Evolutionary conservation across 768 basidiomycete species (phyloP).

Genomic region (Lactarius quietus): DNA sequence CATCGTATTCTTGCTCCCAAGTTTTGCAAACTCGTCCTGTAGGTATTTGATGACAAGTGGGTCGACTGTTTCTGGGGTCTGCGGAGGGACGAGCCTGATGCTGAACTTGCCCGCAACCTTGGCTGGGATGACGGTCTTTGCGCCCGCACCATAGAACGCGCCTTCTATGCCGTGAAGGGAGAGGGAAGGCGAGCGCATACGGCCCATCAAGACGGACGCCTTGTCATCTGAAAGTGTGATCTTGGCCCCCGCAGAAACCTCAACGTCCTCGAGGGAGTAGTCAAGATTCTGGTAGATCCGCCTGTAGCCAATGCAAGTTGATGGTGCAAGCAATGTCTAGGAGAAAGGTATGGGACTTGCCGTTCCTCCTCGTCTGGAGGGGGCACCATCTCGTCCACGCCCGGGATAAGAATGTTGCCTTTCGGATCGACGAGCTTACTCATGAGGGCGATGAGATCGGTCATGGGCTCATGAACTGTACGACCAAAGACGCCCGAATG

Average conservation of each 20-base stretch:
- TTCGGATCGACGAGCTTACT: slow-evolving; percentile 74
- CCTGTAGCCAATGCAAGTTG: slow-evolving; percentile 34
- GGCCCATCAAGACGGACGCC: slow-evolving; percentile 79
- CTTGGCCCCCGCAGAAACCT: slow-evolving; percentile 68
- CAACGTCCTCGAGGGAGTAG: slow-evolving; percentile 68
- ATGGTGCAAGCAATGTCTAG: background rate
- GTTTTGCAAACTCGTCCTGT: slow-evolving; percentile 75
- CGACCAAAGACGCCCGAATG: slow-evolving; percentile 88
- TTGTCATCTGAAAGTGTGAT: slow-evolving; percentile 78
- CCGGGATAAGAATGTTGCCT: slow-evolving; percentile 86
- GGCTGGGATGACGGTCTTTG: slow-evolving; percentile 94
- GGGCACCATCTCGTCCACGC: slow-evolving; percentile 81
- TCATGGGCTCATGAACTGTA: slow-evolving; percentile 90
- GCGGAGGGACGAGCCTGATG: slow-evolving; percentile 88
- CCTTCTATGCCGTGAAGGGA: slow-evolving; percentile 96
- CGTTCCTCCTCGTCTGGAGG: slow-evolving; percentile 69
- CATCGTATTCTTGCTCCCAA: slow-evolving; percentile 81
- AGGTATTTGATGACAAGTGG: slow-evolving; percentile 70
- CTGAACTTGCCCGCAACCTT: slow-evolving; percentile 90
- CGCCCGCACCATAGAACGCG: slow-evolving; percentile 79
- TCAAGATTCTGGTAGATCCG: slow-evolving; percentile 71
- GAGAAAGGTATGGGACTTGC: slow-evolving; percentile 35
- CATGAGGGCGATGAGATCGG: slow-evolving; percentile 81
- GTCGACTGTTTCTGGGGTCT: slow-evolving; percentile 72
- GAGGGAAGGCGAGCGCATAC: slow-evolving; percentile 87